Conservation (phyloP, 2,329 filamentous ascomycete species). For the Pseudogymnoascus sp. region DNA sequence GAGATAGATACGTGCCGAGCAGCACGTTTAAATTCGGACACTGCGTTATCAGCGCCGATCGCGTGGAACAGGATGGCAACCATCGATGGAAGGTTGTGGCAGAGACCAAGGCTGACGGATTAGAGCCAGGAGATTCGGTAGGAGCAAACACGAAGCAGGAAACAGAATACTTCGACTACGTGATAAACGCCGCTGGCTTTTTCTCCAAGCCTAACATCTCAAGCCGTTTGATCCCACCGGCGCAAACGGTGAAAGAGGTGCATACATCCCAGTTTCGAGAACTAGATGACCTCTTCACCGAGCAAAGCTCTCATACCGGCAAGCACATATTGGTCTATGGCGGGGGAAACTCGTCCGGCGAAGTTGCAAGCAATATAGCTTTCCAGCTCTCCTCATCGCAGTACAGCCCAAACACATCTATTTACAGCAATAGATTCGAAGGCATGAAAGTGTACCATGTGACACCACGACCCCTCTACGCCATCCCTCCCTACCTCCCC, state of each 20-base stretch:
- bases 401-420: constrained; percentile 15
- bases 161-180: background rate
- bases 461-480: background rate
- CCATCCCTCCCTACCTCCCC: background rate
- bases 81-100: background rate
- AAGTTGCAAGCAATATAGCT: constrained; percentile 10
- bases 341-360: constrained; percentile 11
- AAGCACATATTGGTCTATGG: constrained; percentile 4
- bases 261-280: background rate
- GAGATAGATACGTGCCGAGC: background rate
- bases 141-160: background rate
- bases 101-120: background rate
- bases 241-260: background rate
- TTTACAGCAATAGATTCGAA: background rate
- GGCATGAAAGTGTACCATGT: background rate
- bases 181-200: background rate
- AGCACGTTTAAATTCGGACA: background rate
- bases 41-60: background rate
- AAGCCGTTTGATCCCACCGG: background rate
- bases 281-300: background rate
- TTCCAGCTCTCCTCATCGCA: constrained; percentile 33
- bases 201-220: background rate
- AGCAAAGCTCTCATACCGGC: background rate
- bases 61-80: background rate
- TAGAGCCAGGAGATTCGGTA: background rate